Evolutionary conservation across 345 rosid genomes (phyloP).

Genomic region (Sapria himalayana): DNA sequence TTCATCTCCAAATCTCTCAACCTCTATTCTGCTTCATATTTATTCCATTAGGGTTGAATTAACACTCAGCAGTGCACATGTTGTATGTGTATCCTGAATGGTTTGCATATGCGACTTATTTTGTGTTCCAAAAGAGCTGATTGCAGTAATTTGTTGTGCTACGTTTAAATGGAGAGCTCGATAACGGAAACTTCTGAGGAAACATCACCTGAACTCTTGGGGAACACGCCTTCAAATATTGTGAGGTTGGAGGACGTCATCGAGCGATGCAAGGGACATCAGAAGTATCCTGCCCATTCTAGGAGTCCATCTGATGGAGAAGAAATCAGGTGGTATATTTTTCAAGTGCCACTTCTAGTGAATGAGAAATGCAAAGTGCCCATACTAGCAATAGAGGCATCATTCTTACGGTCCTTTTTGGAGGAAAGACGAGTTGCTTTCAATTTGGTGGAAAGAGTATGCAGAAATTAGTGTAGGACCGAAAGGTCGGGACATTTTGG

Average conservation of each 20-base stretch:
- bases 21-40: conserved; percentile 8
- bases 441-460: conserved; percentile 94
- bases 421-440: conserved; percentile 80
- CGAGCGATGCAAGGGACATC: conserved; percentile 56
- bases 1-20: conserved; percentile 2
- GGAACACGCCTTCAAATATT: conserved; percentile 80
- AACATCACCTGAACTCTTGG: conserved; percentile 47
- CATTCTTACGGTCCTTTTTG: conserved; percentile 61
- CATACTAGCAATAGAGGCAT: conserved; percentile 84
- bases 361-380: conserved; percentile 26
- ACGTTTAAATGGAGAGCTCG: conserved; percentile 23
- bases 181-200: conserved; percentile 14
- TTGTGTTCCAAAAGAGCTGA: conserved; percentile 1
- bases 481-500: conserved; percentile 14
- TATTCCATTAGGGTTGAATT: too few relatives aligned
- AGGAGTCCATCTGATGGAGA: conserved; percentile 72
- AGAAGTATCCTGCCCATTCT: conserved; percentile 71
- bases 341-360: conserved; percentile 53
- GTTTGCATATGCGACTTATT: not conserved
- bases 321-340: conserved; percentile 89
- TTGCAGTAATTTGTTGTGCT: conserved; percentile 1
- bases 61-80: too few relatives aligned
- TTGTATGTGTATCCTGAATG: too few relatives aligned
- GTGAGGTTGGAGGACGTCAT: conserved; percentile 82
- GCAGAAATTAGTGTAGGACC: conserved; percentile 99